Evolutionary conservation across 495 filamentous ascomycete species (phyloP).

Genomic region (Hyphodiscus hymeniophilus): DNA sequence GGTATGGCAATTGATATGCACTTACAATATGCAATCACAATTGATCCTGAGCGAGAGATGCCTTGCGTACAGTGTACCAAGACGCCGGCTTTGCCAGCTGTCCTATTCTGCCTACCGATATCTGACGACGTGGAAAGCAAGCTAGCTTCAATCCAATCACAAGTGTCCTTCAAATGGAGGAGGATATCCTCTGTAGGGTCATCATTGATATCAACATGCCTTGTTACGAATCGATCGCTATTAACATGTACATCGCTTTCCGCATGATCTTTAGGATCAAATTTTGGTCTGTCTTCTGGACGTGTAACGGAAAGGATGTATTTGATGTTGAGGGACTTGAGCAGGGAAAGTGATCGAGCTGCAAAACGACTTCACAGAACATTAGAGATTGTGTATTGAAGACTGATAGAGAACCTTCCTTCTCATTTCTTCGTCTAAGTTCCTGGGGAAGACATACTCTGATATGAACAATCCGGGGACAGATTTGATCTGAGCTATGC

Average conservation of each 20-base stretch:
- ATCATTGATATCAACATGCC: not conserved
- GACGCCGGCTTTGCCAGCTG: not conserved
- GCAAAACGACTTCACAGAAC: slow-evolving; percentile 1
- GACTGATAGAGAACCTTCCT: no score
- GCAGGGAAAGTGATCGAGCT: not conserved
- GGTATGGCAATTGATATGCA: not conserved
- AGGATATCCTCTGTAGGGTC: not conserved
- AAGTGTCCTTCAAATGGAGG: not conserved
- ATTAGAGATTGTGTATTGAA: no score
- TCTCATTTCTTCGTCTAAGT: no score
- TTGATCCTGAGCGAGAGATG: not conserved
- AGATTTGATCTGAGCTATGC: not conserved
- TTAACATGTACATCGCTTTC: not conserved
- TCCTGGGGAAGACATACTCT: not conserved
- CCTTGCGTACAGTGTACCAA: slow-evolving; percentile 3
- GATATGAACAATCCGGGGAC: not conserved
- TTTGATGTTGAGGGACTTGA: not conserved
- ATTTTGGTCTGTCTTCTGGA: not conserved
- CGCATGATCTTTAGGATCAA: not conserved
- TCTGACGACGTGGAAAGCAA: not conserved
- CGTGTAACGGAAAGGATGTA: not conserved
- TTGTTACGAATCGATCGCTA: not conserved
- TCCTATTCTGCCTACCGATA: not conserved
- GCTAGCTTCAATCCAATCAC: not conserved
- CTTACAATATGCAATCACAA: not conserved